Conservation (phyloP, 2,329 filamentous ascomycete species). For the Madurella fahalii region DNA sequence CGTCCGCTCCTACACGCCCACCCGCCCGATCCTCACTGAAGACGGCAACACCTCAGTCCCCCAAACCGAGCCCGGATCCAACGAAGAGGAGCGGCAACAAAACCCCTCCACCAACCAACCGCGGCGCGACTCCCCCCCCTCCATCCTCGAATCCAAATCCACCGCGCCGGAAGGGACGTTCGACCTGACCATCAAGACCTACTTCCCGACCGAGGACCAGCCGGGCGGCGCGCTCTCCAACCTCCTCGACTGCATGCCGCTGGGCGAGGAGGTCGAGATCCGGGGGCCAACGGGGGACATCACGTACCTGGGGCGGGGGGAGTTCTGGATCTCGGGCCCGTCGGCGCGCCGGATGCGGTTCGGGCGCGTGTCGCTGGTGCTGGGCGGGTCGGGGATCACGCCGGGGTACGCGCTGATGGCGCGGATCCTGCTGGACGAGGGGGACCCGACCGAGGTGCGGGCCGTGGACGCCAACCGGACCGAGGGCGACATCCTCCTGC, state of each 20-base stretch:
- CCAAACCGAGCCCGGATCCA: background rate
- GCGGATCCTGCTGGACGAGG: conserved; percentile 34
- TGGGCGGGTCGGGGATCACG: conserved; percentile 49
- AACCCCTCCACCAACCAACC: background rate
- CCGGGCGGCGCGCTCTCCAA: conserved; percentile 47
- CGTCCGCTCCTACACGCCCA: conserved; percentile 48
- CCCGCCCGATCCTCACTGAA: conserved; percentile 37
- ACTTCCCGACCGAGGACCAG: conserved; percentile 36
- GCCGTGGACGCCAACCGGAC: conserved; percentile 47
- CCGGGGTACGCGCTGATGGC: conserved; percentile 49
- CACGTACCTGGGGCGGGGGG: conserved; percentile 42
- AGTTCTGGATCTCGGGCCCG: conserved; percentile 40
- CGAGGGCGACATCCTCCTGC: conserved; percentile 44
- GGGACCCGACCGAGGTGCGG: conserved; percentile 37
- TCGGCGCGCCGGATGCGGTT: conserved; percentile 36
- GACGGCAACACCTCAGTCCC: background rate
- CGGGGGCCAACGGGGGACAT: conserved; percentile 50
- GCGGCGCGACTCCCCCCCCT: conserved; percentile 4
- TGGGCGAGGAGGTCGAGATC: conserved; percentile 48
- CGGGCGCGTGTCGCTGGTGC: conserved; percentile 42
- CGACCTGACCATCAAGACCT: conserved; percentile 48
- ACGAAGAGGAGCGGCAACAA: no score
- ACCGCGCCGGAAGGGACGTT: conserved; percentile 36
- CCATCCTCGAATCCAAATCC: background rate
- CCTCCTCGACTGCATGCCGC: conserved; percentile 46